These are phyloP conservation scores for Flaveria brownii DNA, from an alignment of 129 eudicot species.

Conservation along the genomic window DNA sequence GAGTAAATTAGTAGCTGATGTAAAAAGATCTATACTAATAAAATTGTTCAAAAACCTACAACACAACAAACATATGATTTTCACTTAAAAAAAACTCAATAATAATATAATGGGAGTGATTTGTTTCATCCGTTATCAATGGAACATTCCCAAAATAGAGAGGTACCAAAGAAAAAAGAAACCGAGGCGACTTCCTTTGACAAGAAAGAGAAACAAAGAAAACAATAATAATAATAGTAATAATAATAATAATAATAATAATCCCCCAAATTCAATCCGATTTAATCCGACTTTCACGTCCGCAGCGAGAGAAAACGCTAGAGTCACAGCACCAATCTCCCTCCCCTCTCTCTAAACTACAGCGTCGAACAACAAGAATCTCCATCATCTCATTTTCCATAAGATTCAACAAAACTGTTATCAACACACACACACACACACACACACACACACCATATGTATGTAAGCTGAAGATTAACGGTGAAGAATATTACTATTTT, in stretches of 20 bases:
- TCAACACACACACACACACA: neutral
- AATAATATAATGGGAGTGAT: neutral
- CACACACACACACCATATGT: neutral
- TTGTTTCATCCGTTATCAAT: neutral
- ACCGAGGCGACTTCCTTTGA: conserved; percentile 14
- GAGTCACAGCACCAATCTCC: conserved; percentile 19
- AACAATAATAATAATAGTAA: too few species aligned
- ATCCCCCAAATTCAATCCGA: neutral
- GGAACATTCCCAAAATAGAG: conserved; percentile 10
- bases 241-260: too few species aligned
- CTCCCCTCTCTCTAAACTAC: conserved; percentile 19
- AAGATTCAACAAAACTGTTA: neutral
- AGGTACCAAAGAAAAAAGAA: neutral
- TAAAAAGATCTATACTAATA: too few species aligned
- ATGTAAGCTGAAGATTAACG: neutral
- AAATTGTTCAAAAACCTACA: too few species aligned
- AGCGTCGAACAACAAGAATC: conserved; percentile 16
- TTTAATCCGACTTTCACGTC: conserved; percentile 23
- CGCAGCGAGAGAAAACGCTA: conserved; percentile 11
- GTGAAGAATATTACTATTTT: too few species aligned
- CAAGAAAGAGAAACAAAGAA: neutral
- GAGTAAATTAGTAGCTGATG: too few species aligned
- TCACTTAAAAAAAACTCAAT: neutral
- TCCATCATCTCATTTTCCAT: conserved; percentile 15
- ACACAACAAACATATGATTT: neutral